Conservation (phyloP, 352 stramenopile species). For the Globisporangium ultimum region DNA sequence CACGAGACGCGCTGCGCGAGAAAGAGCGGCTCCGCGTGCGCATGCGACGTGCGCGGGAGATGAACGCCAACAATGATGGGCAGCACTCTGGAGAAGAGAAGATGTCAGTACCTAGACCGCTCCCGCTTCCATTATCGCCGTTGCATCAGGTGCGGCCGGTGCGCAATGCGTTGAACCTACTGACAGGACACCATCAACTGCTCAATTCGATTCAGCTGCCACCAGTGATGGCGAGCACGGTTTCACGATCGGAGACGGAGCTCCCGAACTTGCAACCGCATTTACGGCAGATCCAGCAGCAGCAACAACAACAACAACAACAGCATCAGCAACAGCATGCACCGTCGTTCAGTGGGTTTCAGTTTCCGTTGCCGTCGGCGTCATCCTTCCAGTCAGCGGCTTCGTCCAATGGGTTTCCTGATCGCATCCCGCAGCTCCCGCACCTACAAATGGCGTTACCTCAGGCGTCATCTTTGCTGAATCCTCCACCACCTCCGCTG, state of each 20-base stretch:
- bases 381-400: constrained; percentile 10
- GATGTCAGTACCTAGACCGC: too few species aligned
- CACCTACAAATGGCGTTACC: constrained; percentile 52
- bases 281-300: constrained; percentile 16
- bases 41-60: constrained; percentile 20
- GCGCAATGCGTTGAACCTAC: constrained; percentile 12
- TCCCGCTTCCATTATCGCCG: not conserved
- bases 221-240: not conserved
- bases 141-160: constrained; percentile 1
- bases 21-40: constrained; percentile 48
- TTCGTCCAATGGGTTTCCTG: constrained; percentile 17
- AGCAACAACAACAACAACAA: not conserved
- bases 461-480: constrained; percentile 41
- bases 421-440: constrained; percentile 39
- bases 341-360: constrained; percentile 17
- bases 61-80: constrained; percentile 8
- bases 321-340: not conserved
- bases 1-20: constrained; percentile 35
- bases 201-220: constrained; percentile 9
- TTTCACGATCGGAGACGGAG: constrained; percentile 13
- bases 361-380: constrained; percentile 36
- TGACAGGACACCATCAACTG: constrained; percentile 4
- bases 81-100: not conserved
- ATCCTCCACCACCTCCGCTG: constrained; percentile 30
- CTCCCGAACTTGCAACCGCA: constrained; percentile 21